phyloP scores from a whole-genome alignment of 768 basidiomycete species.

The Suillus alpinus region DNA sequence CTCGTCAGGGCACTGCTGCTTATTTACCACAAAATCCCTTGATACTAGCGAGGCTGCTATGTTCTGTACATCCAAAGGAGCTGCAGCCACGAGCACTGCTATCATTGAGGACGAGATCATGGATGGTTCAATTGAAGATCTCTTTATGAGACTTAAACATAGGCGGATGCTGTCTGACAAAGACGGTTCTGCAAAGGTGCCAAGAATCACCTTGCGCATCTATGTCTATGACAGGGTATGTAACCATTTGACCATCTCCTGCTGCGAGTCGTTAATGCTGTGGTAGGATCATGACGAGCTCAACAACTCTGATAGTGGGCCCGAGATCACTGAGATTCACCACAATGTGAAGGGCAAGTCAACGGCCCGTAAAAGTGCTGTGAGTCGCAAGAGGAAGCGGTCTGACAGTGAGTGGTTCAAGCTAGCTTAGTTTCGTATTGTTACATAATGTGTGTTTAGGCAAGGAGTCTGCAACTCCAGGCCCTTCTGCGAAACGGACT shows the following conservation, averaged over 20 bases:
- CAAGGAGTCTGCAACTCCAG: neutral
- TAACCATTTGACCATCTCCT: neutral
- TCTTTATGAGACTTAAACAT: neutral
- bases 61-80: neutral
- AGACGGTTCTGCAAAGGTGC: neutral
- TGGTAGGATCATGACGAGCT: neutral
- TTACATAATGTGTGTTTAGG: too few relatives aligned
- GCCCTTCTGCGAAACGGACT: neutral
- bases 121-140: neutral
- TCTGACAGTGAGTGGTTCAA: neutral
- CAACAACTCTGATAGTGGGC: neutral
- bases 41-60: neutral
- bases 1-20: neutral
- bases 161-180: neutral
- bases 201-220: neutral
- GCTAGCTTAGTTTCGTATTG: neutral
- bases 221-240: neutral
- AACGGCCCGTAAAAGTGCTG: neutral
- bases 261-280: too few relatives aligned
- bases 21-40: too few relatives aligned
- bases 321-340: neutral
- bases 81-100: neutral
- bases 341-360: neutral
- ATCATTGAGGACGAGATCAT: neutral
- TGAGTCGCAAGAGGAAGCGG: neutral